These are phyloP conservation scores for Fusarium sacchari DNA, from an alignment of 2,329 filamentous ascomycete species.

Conservation along the genomic window DNA sequence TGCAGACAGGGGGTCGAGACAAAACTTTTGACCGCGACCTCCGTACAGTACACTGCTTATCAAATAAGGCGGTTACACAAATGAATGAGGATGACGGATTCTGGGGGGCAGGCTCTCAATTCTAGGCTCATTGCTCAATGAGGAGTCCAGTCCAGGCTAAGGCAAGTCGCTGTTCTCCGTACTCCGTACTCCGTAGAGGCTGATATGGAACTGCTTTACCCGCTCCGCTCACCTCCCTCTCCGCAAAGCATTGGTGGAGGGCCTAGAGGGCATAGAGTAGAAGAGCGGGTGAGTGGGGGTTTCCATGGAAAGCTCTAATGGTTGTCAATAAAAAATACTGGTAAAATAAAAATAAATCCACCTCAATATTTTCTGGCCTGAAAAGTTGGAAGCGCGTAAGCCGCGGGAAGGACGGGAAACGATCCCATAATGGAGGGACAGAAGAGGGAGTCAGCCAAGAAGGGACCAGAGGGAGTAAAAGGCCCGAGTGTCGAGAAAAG, in stretches of 20 bases:
- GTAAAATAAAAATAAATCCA: too few species aligned
- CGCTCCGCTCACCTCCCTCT: conserved; percentile 10
- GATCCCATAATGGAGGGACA: conserved; percentile 21
- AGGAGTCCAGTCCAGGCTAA: background rate
- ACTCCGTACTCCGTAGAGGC: too few species aligned
- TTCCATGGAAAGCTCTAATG: background rate
- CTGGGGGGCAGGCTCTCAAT: background rate
- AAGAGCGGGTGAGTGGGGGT: conserved; percentile 12
- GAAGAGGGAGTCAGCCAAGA: conserved; percentile 6
- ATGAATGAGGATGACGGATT: background rate
- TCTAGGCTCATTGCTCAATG: background rate
- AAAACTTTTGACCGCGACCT: too few species aligned
- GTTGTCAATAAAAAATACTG: background rate
- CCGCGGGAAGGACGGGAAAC: conserved; percentile 13
- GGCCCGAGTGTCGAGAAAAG: conserved; percentile 22
- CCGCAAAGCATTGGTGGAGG: conserved; percentile 4
- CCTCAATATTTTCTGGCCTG: background rate
- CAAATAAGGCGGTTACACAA: conserved; percentile 1
- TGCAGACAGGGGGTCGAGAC: too few species aligned
- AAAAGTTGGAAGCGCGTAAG: conserved; percentile 36
- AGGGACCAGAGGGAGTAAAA: conserved; percentile 2
- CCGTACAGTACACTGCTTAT: too few species aligned
- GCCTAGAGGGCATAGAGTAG: conserved; percentile 1
- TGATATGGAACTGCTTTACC: conserved; percentile 22
- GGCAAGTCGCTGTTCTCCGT: background rate